A percentile compares a stretch with the other conserved stretches of the same genome.
Evolutionary conservation across 139 green algal species (phyloP).

Genomic region (Picochlorum sp.): DNA sequence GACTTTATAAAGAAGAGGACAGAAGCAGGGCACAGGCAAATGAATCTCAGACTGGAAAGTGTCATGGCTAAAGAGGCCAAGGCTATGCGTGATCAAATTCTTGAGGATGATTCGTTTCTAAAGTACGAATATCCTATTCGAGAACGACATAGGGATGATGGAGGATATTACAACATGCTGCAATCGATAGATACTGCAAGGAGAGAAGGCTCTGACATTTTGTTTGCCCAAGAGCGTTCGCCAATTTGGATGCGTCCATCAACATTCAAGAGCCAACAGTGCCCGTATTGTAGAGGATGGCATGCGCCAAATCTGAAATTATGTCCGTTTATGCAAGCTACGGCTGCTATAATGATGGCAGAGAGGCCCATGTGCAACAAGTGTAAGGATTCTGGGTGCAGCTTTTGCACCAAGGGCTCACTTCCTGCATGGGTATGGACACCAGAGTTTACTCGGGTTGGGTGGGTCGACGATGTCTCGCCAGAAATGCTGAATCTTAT

Average conservation of each 20-base stretch:
- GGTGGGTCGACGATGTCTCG: constrained; percentile 10
- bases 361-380: constrained; percentile 2
- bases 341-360: constrained; percentile 11
- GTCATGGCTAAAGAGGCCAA: too few species aligned
- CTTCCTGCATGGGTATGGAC: not conserved
- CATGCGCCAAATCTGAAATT: not conserved
- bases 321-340: constrained; percentile 20
- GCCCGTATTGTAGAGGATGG: not conserved
- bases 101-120: too few species aligned
- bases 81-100: too few species aligned
- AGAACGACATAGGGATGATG: not conserved
- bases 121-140: too few species aligned
- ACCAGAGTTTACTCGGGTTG: constrained; percentile 1
- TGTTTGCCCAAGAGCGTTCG: not conserved
- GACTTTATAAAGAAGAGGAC: too few species aligned
- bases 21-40: too few species aligned
- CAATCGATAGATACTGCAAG: not conserved
- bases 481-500: constrained; percentile 18
- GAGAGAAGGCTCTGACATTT: not conserved
- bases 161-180: not conserved
- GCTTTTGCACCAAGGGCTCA: not conserved
- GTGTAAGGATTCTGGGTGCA: constrained; percentile 16
- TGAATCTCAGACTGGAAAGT: too few species aligned
- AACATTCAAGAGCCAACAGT: constrained; percentile 3
- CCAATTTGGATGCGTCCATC: not conserved